These are phyloP conservation scores for Trichoderma gamsii DNA, from an alignment of 495 filamentous ascomycete genomes.

Conservation along the genomic window DNA sequence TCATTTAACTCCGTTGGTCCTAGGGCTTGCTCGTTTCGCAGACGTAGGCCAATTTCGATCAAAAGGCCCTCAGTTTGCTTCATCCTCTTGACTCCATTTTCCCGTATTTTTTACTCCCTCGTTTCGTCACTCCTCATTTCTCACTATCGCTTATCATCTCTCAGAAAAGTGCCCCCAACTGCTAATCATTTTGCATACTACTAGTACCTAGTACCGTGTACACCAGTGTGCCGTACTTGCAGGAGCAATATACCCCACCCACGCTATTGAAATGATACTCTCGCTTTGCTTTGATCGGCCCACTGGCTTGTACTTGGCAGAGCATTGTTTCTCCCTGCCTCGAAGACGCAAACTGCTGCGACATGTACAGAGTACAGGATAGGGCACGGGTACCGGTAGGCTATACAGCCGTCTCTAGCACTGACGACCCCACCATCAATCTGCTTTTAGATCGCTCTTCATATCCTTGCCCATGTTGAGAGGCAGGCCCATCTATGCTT, in stretches of 20 bases:
- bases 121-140: neutral
- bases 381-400: neutral
- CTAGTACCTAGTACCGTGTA: neutral
- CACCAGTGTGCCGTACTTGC: neutral
- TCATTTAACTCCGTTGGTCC: too few relatives aligned
- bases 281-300: neutral
- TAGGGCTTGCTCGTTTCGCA: too few relatives aligned
- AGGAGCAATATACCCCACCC: constrained; percentile 1
- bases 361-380: neutral
- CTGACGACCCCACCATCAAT: constrained; percentile 1
- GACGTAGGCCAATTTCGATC: too few relatives aligned
- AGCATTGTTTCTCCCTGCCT: neutral
- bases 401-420: neutral
- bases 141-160: constrained; percentile 8
- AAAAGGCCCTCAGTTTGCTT: too few relatives aligned
- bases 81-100: neutral
- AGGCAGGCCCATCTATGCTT: constrained; percentile 1
- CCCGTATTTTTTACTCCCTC: neutral
- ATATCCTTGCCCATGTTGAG: neutral
- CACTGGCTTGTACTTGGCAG: neutral
- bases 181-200: neutral
- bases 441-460: neutral
- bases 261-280: neutral
- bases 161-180: neutral
- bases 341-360: neutral